Conservation (phyloP, 1,139 yeast species). For the Geotrichum restrictum region DNA sequence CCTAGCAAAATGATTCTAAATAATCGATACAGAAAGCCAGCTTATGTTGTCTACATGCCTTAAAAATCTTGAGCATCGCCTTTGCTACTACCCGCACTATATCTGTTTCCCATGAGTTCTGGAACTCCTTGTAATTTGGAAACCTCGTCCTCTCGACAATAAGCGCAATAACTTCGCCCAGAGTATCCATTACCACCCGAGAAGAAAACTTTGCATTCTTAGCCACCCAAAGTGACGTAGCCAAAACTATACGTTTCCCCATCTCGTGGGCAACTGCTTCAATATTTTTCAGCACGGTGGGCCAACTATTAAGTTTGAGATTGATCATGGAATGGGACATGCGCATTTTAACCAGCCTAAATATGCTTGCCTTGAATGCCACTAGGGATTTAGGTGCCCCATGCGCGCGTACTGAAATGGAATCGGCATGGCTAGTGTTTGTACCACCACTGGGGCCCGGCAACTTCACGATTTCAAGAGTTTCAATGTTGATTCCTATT, state of each 20-base stretch:
- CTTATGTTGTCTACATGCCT: slow-evolving; percentile 1
- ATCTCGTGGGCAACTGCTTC: slow-evolving; percentile 3
- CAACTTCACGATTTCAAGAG: slow-evolving; percentile 14
- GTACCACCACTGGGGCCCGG: background rate
- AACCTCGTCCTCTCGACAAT: slow-evolving; percentile 2
- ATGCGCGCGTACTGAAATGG: slow-evolving; percentile 4
- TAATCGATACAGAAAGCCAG: slow-evolving; percentile 2
- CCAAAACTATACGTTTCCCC: slow-evolving; percentile 6
- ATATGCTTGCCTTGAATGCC: background rate
- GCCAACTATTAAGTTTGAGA: slow-evolving; percentile 8
- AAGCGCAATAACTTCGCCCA: background rate
- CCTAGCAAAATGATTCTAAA: slow-evolving; percentile 4
- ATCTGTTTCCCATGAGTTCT: slow-evolving; percentile 4
- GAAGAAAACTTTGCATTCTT: slow-evolving; percentile 6
- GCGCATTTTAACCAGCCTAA: slow-evolving; percentile 5
- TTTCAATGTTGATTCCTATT: slow-evolving; percentile 15
- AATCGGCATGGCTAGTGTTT: slow-evolving; percentile 1
- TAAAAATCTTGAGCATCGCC: slow-evolving; percentile 3
- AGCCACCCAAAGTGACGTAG: slow-evolving; percentile 4
- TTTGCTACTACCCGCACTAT: slow-evolving; percentile 1
- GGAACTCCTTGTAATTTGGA: background rate
- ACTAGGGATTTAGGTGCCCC: slow-evolving; percentile 9
- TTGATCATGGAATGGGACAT: slow-evolving; percentile 8
- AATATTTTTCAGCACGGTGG: slow-evolving; percentile 7
- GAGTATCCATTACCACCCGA: background rate